Evolutionary conservation across 1,284 basidiomycete genomes (phyloP).

Genomic region (Cryptococcus deneoformans): DNA sequence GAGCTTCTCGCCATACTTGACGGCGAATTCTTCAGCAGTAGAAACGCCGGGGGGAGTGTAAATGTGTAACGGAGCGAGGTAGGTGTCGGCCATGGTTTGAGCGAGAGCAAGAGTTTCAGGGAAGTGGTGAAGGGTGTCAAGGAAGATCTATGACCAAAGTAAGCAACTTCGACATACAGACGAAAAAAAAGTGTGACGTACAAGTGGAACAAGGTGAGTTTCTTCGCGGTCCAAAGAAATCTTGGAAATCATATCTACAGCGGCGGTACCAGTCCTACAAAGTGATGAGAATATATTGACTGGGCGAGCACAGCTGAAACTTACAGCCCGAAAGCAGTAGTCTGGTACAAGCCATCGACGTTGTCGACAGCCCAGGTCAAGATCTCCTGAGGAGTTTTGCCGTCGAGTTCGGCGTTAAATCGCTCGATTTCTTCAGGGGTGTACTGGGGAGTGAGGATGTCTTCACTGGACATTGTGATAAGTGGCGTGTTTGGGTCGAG

Average conservation of each 20-base stretch:
- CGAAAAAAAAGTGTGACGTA: constrained; percentile 45
- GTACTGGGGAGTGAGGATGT: constrained; percentile 56
- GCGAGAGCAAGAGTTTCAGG: constrained; percentile 86
- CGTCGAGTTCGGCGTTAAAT: constrained; percentile 70
- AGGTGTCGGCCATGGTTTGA: constrained; percentile 71
- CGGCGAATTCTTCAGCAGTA: constrained; percentile 73
- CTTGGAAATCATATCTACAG: constrained; percentile 88
- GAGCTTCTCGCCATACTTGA: constrained; percentile 67
- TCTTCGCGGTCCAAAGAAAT: constrained; percentile 53
- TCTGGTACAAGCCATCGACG: constrained; percentile 70
- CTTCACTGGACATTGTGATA: constrained; percentile 14
- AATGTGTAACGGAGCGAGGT: constrained; percentile 63
- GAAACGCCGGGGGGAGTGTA: constrained; percentile 56
- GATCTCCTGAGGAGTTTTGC: constrained; percentile 73
- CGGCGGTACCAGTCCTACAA: constrained; percentile 71
- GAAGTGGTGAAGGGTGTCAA: constrained; percentile 66
- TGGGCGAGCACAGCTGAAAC: constrained; percentile 8
- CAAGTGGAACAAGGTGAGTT: constrained; percentile 52
- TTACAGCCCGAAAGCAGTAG: constrained; percentile 84
- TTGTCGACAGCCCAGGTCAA: constrained; percentile 76
- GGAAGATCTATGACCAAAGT: constrained; percentile 61
- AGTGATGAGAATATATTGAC: background rate
- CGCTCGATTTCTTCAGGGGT: constrained; percentile 54
- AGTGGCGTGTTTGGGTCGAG: background rate
- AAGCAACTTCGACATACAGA: constrained; percentile 43